These are phyloP conservation scores for Malassezia sympodialis DNA, from an alignment of 1,284 basidiomycete species.

Conservation along the genomic window DNA sequence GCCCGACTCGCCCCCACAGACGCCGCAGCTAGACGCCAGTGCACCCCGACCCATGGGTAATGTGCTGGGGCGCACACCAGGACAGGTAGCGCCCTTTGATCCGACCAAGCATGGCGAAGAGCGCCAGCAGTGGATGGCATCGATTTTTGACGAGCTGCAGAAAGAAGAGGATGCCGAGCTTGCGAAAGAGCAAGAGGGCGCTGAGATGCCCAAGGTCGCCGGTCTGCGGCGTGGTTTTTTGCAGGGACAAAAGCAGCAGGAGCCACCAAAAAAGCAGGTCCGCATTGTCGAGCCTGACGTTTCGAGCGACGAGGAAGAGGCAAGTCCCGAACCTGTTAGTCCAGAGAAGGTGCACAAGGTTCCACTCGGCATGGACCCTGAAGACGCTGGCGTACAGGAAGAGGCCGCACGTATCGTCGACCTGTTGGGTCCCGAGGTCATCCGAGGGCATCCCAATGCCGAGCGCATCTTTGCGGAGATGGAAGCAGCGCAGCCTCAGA, in stretches of 20 bases:
- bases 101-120: constrained; percentile 10
- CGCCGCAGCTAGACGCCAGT: neutral
- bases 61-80: constrained; percentile 11
- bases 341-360: neutral
- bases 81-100: constrained; percentile 11
- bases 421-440: constrained; percentile 34
- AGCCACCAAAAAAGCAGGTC: constrained; percentile 10
- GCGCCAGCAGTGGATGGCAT: constrained; percentile 31
- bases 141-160: constrained; percentile 31
- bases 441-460: constrained; percentile 34
- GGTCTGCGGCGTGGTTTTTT: constrained; percentile 8
- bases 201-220: neutral
- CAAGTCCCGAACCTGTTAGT: neutral
- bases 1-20: constrained; percentile 16
- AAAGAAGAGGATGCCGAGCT: constrained; percentile 23
- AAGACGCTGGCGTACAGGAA: constrained; percentile 36
- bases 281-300: neutral
- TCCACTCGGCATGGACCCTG: constrained; percentile 23
- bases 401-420: constrained; percentile 40
- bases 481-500: constrained; percentile 2
- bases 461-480: constrained; percentile 18
- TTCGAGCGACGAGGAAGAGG: constrained; percentile 4
- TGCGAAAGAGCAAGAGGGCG: neutral
- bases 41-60: neutral
- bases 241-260: constrained; percentile 1